Evolutionary conservation across 768 basidiomycete genomes (phyloP).

Genomic region (Leccinum uliginosum): DNA sequence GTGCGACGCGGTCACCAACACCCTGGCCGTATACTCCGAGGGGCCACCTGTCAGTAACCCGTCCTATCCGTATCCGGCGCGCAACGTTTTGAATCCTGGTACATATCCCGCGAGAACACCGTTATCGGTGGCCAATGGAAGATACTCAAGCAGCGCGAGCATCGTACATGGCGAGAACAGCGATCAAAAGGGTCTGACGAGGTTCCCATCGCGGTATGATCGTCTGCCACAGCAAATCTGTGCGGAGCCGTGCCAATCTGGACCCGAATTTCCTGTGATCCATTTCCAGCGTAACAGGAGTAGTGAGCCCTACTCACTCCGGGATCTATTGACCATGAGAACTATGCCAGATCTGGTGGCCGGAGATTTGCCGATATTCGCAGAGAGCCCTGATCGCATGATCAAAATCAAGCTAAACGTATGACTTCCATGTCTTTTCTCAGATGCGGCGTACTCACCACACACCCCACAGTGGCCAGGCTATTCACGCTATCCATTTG

Average conservation of each 20-base stretch:
- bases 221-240: constrained; percentile 20
- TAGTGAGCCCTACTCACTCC: constrained; percentile 26
- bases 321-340: constrained; percentile 19
- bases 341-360: constrained; percentile 25
- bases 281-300: constrained; percentile 27
- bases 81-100: constrained; percentile 25
- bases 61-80: constrained; percentile 28
- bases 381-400: constrained; percentile 21
- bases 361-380: constrained; percentile 20
- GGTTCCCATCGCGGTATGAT: constrained; percentile 5
- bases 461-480: constrained; percentile 42
- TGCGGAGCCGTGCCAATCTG: constrained; percentile 16
- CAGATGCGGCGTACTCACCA: background rate
- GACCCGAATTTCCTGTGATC: constrained; percentile 25
- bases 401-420: constrained; percentile 37
- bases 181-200: background rate
- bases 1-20: constrained; percentile 5
- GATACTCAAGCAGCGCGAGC: background rate
- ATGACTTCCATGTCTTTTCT: constrained; percentile 1
- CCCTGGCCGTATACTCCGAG: constrained; percentile 15
- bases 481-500: constrained; percentile 35
- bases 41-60: constrained; percentile 16
- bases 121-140: constrained; percentile 6
- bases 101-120: constrained; percentile 13
- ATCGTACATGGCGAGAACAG: background rate